A percentile compares a stretch with the other conserved stretches of the same genome.
Evolutionary conservation across 2,329 filamentous ascomycete genomes (phyloP).

Genomic region (Ceratocystis diversiconidia): DNA sequence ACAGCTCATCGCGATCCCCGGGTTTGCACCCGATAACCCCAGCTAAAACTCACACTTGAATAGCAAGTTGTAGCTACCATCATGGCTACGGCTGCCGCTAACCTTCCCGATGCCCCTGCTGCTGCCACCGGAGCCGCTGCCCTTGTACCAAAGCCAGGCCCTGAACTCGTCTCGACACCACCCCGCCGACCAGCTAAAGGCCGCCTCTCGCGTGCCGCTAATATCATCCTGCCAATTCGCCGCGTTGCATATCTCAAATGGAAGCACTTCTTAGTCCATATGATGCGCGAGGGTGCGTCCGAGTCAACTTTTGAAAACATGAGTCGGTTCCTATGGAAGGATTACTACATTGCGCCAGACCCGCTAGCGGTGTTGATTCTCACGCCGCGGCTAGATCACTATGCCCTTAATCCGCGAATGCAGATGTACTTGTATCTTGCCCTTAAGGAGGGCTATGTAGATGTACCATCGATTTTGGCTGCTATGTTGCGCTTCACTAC

Average conservation of each 20-base stretch:
- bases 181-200: not conserved
- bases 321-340: constrained; percentile 18
- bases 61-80: not conserved
- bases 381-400: constrained; percentile 35
- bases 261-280: constrained; percentile 6
- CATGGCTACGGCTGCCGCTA: constrained; percentile 10
- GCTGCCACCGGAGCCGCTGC: not conserved
- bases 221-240: constrained; percentile 13
- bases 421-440: constrained; percentile 45
- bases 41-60: not conserved
- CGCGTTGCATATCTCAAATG: constrained; percentile 14
- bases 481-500: constrained; percentile 43
- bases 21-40: not conserved
- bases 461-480: constrained; percentile 40
- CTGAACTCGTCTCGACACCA: not conserved
- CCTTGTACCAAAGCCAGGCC: not conserved
- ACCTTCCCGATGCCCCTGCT: not conserved
- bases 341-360: constrained; percentile 37
- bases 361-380: constrained; percentile 45
- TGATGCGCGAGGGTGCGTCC: not conserved
- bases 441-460: constrained; percentile 36
- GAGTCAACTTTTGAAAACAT: constrained; percentile 6
- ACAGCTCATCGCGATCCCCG: not conserved
- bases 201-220: not conserved
- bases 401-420: constrained; percentile 44